A percentile compares a stretch with the other conserved stretches of the same genome.
Evolutionary conservation across 441 rosid genomes (phyloP).

Genomic region (Theobroma grandiflorum): DNA sequence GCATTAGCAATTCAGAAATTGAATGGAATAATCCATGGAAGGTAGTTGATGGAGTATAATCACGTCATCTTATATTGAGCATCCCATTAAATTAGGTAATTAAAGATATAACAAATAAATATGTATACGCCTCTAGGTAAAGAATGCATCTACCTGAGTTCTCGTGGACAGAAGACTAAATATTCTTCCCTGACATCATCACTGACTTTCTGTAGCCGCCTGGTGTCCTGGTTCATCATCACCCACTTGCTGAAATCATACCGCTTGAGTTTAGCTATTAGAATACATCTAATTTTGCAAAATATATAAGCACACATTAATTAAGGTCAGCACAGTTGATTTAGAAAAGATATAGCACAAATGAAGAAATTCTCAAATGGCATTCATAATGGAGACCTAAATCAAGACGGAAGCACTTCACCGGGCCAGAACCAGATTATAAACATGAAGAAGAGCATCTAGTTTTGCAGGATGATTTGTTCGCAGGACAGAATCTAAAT

Average conservation of each 20-base stretch:
- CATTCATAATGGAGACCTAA: neutral
- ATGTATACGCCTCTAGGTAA: neutral
- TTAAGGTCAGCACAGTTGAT: constrained; percentile 2
- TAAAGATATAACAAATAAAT: neutral
- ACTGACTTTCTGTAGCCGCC: constrained; percentile 88
- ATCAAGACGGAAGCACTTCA: neutral
- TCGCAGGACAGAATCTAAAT: neutral
- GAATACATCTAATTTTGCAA: constrained; percentile 15
- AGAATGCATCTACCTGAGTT: constrained; percentile 58
- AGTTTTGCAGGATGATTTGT: neutral
- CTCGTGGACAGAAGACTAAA: constrained; percentile 76
- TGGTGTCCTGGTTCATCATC: constrained; percentile 95
- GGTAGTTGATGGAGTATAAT: neutral
- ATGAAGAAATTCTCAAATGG: neutral
- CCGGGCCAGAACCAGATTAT: neutral
- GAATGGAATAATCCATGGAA: neutral
- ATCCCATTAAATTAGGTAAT: constrained; percentile 4
- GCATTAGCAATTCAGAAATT: neutral
- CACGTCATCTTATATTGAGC: neutral
- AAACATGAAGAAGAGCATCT: neutral
- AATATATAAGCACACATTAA: constrained; percentile 12
- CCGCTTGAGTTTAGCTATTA: constrained; percentile 25
- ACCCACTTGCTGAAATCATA: constrained; percentile 92
- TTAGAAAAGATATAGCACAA: constrained; percentile 13
- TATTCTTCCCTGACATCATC: constrained; percentile 91